A percentile compares a stretch with the other conserved stretches of the same genome.
These are phyloP conservation scores for Kwoniella sp. DNA, from an alignment of 768 basidiomycete genomes.

Conservation along the genomic window DNA sequence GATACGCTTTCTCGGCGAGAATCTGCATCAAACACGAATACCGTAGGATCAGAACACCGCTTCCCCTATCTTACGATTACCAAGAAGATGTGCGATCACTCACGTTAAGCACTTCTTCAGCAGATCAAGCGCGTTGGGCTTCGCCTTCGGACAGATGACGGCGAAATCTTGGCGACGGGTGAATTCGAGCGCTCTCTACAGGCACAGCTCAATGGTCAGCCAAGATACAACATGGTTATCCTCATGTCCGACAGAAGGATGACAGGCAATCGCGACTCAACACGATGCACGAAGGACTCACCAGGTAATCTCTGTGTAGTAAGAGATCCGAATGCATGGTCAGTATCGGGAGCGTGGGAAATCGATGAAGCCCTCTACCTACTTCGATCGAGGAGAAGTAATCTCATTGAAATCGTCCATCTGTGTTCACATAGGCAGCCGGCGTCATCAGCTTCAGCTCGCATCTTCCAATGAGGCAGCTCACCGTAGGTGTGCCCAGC, in stretches of 20 bases:
- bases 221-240: not conserved
- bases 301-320: conserved; percentile 70
- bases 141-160: conserved; percentile 73
- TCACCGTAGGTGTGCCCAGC: conserved; percentile 65
- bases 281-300: conserved; percentile 15
- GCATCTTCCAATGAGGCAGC: not conserved
- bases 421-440: too few species aligned
- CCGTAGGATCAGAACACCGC: not conserved
- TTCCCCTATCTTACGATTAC: too few species aligned
- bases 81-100: too few species aligned
- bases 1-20: conserved; percentile 75
- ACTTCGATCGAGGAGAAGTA: conserved; percentile 68
- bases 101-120: conserved; percentile 51
- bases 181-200: conserved; percentile 75
- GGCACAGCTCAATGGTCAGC: not conserved
- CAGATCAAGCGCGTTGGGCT: conserved; percentile 58
- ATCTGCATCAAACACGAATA: conserved; percentile 61
- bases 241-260: too few species aligned
- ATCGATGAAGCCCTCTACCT: conserved; percentile 24
- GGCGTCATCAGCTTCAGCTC: not conserved
- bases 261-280: too few species aligned
- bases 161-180: conserved; percentile 74
- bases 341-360: not conserved
- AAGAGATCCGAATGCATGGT: conserved; percentile 3
- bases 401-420: conserved; percentile 96